Conservation (phyloP, 805 yeast species). For the Lipomyces spencermartinsiae region DNA sequence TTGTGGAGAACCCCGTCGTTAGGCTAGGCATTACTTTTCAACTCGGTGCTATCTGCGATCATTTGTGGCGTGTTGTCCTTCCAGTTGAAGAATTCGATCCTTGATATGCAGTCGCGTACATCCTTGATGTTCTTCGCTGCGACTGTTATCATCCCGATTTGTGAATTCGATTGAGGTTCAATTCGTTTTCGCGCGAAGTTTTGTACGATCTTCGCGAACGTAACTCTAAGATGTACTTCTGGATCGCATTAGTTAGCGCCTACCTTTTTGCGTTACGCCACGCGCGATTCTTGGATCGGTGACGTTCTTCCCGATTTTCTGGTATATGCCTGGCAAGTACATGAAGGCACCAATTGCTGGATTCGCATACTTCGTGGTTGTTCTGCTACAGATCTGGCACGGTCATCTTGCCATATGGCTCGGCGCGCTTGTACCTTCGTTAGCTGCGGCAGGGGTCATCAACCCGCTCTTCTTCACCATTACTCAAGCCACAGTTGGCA, state of each 20-base stretch:
- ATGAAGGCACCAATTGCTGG: constrained; percentile 56
- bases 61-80: constrained; percentile 54
- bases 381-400: constrained; percentile 29
- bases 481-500: constrained; percentile 79
- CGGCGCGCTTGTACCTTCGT: constrained; percentile 48
- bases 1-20: constrained; percentile 59
- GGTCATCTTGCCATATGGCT: constrained; percentile 53
- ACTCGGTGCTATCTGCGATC: constrained; percentile 7
- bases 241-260: constrained; percentile 47
- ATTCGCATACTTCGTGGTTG: constrained; percentile 52
- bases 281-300: constrained; percentile 58
- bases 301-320: constrained; percentile 60
- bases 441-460: constrained; percentile 56
- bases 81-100: constrained; percentile 68
- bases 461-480: constrained; percentile 63
- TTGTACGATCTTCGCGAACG: constrained; percentile 75
- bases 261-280: constrained; percentile 17
- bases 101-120: constrained; percentile 61
- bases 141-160: constrained; percentile 12
- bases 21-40: constrained; percentile 15
- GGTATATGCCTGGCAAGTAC: constrained; percentile 74
- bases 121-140: constrained; percentile 51
- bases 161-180: constrained; percentile 47
- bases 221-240: constrained; percentile 70
- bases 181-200: constrained; percentile 62